Evolutionary conservation across 2,329 filamentous ascomycete species (phyloP), one percentile per base, ranked within the genome.

Genomic region (Diaporthe citriasiana): DNA sequence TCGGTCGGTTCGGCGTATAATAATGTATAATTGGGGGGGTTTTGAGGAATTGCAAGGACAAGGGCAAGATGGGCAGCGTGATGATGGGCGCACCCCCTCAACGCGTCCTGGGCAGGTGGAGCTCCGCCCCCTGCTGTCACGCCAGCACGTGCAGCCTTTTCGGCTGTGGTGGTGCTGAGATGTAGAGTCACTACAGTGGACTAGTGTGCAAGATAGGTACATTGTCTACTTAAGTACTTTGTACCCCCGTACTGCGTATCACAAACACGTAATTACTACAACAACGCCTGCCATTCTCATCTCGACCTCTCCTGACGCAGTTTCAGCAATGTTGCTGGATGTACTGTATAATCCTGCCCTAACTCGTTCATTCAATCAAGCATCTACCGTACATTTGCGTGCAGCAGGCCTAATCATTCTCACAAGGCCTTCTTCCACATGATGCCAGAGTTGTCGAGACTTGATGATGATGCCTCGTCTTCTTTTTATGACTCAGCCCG

Each of bases 81-180:
- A 40, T 1, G 47, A 53, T 70, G 35, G 13, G 17, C 17, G 22
- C 33, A 27, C 25, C 17, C 38, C 55, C 69, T 17, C 42, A 33
- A 60, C 56, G 56, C 56, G 56, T 55, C 35, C 25, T 10, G 25
- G 27, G 35, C 12, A 35, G 53, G 68, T 45, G 40, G 53, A 47
- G 40, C 55, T 45, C 38, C 22, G 27, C 25, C 50, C 42, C 35
- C 56, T 63, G 70, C 19, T 53, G 35, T 45, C 70, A 63, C 70
- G 70, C 25, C 33, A 51, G 35, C 70, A 71, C 70, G 70, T 71
- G 70, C 56, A 33, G 38, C 4, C n/a, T 40, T 8, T n/a, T n/a
- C n/a, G n/a, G n/a, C n/a, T n/a, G n/a, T n/a, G n/a, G n/a, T n/a
- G n/a, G n/a, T n/a, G n/a, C n/a, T n/a, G n/a, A n/a, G n/a, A n/a